A percentile compares a stretch with the other conserved stretches of the same genome.
These are phyloP conservation scores for Fusarium brachygibbosum DNA, from an alignment of 2,329 filamentous ascomycete genomes.

Conservation along the genomic window DNA sequence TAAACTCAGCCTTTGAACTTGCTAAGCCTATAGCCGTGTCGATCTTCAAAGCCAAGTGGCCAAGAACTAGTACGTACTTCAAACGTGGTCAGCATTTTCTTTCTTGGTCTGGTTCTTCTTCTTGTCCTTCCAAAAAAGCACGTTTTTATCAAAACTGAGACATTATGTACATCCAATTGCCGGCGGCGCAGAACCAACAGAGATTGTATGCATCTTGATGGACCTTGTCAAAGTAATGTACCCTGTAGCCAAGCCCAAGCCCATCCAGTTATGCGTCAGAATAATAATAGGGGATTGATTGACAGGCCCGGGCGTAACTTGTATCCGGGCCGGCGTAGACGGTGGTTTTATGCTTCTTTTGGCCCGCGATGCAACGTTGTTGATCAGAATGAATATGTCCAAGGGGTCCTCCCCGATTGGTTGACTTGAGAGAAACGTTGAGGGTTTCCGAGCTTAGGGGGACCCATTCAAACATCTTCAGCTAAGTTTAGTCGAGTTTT, in stretches of 20 bases:
- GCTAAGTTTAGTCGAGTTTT: neutral
- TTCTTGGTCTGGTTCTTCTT: neutral
- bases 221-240: neutral
- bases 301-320: neutral
- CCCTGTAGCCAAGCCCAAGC: conserved; percentile 1
- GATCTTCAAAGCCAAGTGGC: neutral
- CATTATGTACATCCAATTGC: neutral
- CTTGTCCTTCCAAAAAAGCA: neutral
- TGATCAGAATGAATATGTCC: neutral
- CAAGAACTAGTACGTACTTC: neutral
- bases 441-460: neutral
- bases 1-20: neutral
- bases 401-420: conserved; percentile 8
- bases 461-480: neutral
- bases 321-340: neutral
- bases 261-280: neutral
- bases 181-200: neutral
- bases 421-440: neutral
- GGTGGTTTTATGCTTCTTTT: conserved; percentile 4
- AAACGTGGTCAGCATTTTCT: neutral
- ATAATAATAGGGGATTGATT: neutral
- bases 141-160: neutral
- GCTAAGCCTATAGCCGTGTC: neutral
- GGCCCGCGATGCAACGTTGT: conserved; percentile 4
- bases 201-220: neutral